Evolutionary conservation across 768 basidiomycete species (phyloP), one percentile per base, ranked within the genome.

Genomic region (Suillus placidus): DNA sequence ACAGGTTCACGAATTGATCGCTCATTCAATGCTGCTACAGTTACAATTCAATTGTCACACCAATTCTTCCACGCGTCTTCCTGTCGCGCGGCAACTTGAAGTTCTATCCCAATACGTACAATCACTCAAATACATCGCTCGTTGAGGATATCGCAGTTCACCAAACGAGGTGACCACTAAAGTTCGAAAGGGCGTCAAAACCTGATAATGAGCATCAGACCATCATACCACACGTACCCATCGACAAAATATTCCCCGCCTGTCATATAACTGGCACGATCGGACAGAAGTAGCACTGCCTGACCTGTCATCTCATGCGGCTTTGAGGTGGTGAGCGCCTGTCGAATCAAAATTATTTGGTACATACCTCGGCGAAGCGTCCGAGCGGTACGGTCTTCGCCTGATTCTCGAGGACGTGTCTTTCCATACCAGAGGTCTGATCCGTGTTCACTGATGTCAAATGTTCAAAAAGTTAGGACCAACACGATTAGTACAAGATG

Each of bases 261-360:
- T 2, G 86, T 87, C 85, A 85, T 85, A 68, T 87, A 88, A 54
- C 81, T 81, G 0, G 84, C 82, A 52, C 83, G 74, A 0, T 82
- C 76, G 4, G 85, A 85, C 13, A 89, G 81, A 3, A 89, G 77
- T 3, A 88, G 75, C 42, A 89, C 65, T 0, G 83, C 81, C 68
- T 86, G 87, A 5, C 82, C 84, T 0, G 83, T 77, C 71, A 89
- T 86, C 68, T 90, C 88, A 13, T 83, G 70, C 2, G 87, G 85
- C 85, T 87, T 12, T 60, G 26, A 18, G 18, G 12, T 54, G 18
- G 47, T 60, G 8, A 30, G 20, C 9, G n/a, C 55, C 5, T n/a
- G 5, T n/a, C 6, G 20, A 0, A 4, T 13, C 42, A 2, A n/a
- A 3, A 23, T 52, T 1, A 61, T 23, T 37, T 40, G 6, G 35